Evolutionary conservation across 225 moss, liverwort and hornwort genomes (phyloP).

Genomic region (Sphagnum tenellum): DNA sequence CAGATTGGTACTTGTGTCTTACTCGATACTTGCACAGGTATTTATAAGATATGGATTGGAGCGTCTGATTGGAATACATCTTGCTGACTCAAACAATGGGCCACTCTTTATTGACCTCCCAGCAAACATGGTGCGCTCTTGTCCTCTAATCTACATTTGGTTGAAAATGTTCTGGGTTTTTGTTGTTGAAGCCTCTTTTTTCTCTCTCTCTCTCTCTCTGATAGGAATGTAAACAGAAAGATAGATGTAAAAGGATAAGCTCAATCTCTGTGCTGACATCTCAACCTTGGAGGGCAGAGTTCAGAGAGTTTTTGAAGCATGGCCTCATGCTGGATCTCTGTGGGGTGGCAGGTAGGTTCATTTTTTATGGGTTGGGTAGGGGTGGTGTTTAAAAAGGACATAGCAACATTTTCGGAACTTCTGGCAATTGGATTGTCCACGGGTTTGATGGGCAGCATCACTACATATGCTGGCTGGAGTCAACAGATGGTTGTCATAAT

Average conservation of each 20-base stretch:
- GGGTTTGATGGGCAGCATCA: constrained; percentile 97
- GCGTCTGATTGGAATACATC: constrained; percentile 39
- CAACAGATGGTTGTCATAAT: constrained; percentile 56
- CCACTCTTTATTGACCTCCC: constrained; percentile 76
- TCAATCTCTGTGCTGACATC: no score
- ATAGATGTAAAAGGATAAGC: no score
- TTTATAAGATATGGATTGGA: constrained; percentile 65
- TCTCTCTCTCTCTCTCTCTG: no score
- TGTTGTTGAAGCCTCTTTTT: no score
- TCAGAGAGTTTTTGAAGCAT: no score
- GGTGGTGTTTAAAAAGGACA: constrained; percentile 77
- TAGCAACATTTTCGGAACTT: constrained; percentile 60
- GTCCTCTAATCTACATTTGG: no score
- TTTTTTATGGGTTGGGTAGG: constrained; percentile 99
- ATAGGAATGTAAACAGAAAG: no score
- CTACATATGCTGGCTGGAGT: constrained; percentile 86
- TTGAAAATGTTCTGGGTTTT: no score
- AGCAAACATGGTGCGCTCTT: constrained; percentile 64
- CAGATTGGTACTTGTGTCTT: background rate
- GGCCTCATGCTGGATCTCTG: background rate
- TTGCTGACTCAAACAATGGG: constrained; percentile 31
- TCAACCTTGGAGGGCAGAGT: background rate
- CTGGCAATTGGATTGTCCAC: constrained; percentile 85
- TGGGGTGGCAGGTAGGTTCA: constrained; percentile 64
- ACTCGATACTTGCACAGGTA: constrained; percentile 38